phyloP scores from a whole-genome alignment of 495 filamentous ascomycete genomes.

The Wilcoxina mikolae region DNA sequence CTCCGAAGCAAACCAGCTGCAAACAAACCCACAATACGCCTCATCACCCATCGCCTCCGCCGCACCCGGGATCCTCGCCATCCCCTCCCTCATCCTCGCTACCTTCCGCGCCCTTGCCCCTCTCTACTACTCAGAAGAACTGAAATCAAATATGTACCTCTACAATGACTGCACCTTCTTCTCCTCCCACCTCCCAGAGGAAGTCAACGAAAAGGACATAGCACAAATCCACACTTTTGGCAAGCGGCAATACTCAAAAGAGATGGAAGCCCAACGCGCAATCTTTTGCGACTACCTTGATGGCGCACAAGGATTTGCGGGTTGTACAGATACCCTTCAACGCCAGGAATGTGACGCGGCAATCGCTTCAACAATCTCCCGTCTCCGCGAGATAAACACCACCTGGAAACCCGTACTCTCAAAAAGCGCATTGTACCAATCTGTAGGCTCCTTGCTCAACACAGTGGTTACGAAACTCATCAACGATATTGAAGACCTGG shows the following conservation, averaged over 20 bases:
- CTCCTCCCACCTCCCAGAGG: conserved; percentile 46
- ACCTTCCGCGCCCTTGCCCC: conserved; percentile 83
- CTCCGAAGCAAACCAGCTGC: conserved; percentile 9
- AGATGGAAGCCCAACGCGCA: conserved; percentile 73
- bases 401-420: conserved; percentile 72
- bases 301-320: conserved; percentile 49
- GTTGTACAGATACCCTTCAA: conserved; percentile 47
- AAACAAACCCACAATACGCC: conserved; percentile 31
- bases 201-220: conserved; percentile 46
- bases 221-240: conserved; percentile 61
- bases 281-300: conserved; percentile 75
- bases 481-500: conserved; percentile 69
- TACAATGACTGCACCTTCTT: conserved; percentile 86
- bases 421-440: conserved; percentile 67
- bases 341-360: conserved; percentile 54
- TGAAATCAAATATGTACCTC: conserved; percentile 42
- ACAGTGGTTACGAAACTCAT: conserved; percentile 68
- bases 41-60: conserved; percentile 51
- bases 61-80: conserved; percentile 55
- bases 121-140: conserved; percentile 51
- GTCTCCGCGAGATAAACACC: conserved; percentile 51
- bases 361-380: conserved; percentile 50
- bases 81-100: conserved; percentile 72
- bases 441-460: conserved; percentile 68
- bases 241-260: conserved; percentile 68